Conservation (phyloP, 208 protist genomes). For the Acanthamoeba triangularis region DNA sequence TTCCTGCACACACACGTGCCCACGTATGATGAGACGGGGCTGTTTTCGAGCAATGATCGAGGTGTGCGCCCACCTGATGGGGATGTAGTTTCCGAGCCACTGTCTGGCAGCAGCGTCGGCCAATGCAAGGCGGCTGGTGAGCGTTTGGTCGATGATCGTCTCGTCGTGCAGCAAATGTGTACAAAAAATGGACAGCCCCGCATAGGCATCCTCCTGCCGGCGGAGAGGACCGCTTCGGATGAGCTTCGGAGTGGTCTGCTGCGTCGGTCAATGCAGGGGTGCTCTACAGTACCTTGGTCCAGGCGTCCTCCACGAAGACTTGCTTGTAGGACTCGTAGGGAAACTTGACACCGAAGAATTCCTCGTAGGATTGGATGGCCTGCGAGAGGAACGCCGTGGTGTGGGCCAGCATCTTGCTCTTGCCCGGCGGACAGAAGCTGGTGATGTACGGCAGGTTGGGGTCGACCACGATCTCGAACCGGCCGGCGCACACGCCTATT, state of each 20-base stretch:
- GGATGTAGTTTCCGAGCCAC: slow-evolving; percentile 80
- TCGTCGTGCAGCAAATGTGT: slow-evolving; percentile 81
- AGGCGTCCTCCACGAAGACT: slow-evolving; percentile 83
- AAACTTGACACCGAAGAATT: slow-evolving; percentile 80
- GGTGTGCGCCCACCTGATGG: neutral
- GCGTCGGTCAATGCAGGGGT: neutral
- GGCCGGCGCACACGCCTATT: slow-evolving; percentile 11
- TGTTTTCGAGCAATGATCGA: too few species aligned
- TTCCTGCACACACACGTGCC: neutral
- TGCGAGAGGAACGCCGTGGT: slow-evolving; percentile 75
- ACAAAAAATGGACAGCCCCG: slow-evolving; percentile 71
- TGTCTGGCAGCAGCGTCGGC: slow-evolving; percentile 51
- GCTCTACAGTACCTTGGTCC: neutral
- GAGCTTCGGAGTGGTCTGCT: neutral
- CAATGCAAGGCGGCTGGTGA: slow-evolving; percentile 65
- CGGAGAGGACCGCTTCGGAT: too few species aligned
- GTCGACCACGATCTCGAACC: slow-evolving; percentile 36
- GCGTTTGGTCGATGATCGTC: slow-evolving; percentile 82
- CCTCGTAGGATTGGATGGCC: slow-evolving; percentile 79
- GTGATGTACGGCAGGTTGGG: slow-evolving; percentile 15
- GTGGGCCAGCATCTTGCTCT: slow-evolving; percentile 47
- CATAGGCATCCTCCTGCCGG: neutral
- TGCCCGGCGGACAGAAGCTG: slow-evolving; percentile 41
- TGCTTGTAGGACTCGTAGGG: slow-evolving; percentile 83
- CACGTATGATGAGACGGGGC: neutral